Evolutionary conservation across 1,139 yeast species (phyloP), one percentile per base, ranked within the genome.

Genomic region (Yamadazyma taylorii): DNA sequence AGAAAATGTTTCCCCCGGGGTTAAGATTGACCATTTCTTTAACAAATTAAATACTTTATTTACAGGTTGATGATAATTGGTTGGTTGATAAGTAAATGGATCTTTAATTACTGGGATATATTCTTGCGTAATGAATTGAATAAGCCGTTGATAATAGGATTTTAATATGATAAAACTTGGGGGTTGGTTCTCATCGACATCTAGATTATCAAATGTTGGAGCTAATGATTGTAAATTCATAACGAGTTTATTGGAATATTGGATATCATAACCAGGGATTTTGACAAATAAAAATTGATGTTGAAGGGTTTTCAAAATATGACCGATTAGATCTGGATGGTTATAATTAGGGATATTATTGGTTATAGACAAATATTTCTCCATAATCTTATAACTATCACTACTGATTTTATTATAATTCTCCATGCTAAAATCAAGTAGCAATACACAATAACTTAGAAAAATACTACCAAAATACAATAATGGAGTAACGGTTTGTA

Each of bases 231-330:
- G 39, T n/a, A 60, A 39, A 42, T 56, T 60, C 6, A 45, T 35
- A n/a, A 43, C 40, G 13, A 60, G 40, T 39, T 61, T 66, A 35
- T 42, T 38, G 12, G 60, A 32, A 36, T 55, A 59, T 16, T 46
- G 37, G 0, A 63, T 60, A 27, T 55, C 44, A 39, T 61, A 61
- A 2, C 56, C 46, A n/a, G 66, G 66, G 15, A 61, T 42, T 34
- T 52, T 48, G 5, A 61, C 50, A 23, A 55, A 47, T 28, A 55
- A 43, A 16, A 56, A 47, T 34, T 52, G 55, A 31, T 38, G 43
- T 32, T 48, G 52, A 13, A 39, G 30, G 4, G 40, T 28, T 12
- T 41, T 38, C 10, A 37, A 16, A 33, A 47, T 38, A 19, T 34
- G 22, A n/a, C 35, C 22, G 4, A 42, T 41, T 23, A 39, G 32